Evolutionary conservation across 139 green algal species (phyloP), one percentile per base, ranked within the genome.

Genomic region (Chlorella sp.): DNA sequence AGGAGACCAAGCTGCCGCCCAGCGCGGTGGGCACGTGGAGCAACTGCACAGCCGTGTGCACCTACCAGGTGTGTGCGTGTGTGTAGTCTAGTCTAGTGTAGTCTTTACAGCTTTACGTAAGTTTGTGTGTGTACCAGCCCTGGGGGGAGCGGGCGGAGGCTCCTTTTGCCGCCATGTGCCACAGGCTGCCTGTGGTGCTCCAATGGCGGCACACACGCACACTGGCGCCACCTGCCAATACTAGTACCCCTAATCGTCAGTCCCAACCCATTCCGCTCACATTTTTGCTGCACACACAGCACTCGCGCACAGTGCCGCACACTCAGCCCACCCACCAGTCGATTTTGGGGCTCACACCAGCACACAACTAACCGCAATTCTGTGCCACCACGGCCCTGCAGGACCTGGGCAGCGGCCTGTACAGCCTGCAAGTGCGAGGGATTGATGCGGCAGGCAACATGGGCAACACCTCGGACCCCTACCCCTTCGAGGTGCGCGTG

Each of bases 391-490:
- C 22, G 66, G 19, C 14, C 19, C 66, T 76, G 76, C 39, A 80
- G 37, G 89, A 81, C 40, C 73, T 94, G 71, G 36, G 21, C n/a
- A 40, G 34, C 34, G 91, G 91, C 24, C 53, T 39, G 34, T 94
- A 94, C 88, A 60, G 64, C n/a, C 84, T 92, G n/a, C 68, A 53
- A 21, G 78, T 85, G 22, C 86, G 85, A n/a, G 92, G 85, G 2
- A 66, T 91, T 1, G 92, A 95, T 66, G 77, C 48, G 11, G 91
- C 92, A 21, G 93, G 93, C 53, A 95, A 95, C 75, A 24, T 83
- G 19, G 89, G 93, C 79, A 85, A 68, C 30, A 60, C 79, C 2
- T 88, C 83, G 19, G 22, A 71, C 28, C 64, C 83, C 18, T 87
- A 88, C 40, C 73, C 91, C 1, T 95, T 94, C 37, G 71, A 89